Conservation (phyloP, 116 monocot genomes). For the Thalassia testudinum region DNA sequence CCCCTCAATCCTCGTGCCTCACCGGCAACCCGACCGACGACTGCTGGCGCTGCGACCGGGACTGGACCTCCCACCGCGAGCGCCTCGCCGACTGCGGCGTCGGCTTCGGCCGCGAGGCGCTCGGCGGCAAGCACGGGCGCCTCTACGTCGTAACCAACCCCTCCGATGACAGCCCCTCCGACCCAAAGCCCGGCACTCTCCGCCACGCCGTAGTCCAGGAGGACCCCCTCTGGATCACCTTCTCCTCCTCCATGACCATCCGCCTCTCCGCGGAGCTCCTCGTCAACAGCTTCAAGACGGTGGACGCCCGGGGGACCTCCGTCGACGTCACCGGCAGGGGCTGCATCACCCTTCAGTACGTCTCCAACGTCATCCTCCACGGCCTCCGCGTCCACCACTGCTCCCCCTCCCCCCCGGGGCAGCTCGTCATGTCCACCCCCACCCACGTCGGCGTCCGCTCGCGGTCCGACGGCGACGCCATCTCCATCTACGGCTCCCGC, state of each 20-base stretch:
- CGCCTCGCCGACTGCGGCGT: conserved; percentile 59
- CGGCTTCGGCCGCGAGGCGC: conserved; percentile 15
- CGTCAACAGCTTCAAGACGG: conserved; percentile 28
- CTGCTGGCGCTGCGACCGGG: conserved; percentile 71
- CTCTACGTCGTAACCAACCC: conserved; percentile 15
- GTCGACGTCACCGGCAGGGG: conserved; percentile 14
- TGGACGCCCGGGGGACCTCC: conserved; percentile 20
- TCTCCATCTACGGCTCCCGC: conserved; percentile 20
- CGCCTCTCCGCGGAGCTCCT: conserved; percentile 21
- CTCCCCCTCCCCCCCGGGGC: conserved; percentile 1
- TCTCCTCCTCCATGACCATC: conserved; percentile 19
- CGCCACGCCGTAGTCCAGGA: conserved; percentile 20
- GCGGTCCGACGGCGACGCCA: conserved; percentile 25
- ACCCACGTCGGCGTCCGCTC: conserved; percentile 8
- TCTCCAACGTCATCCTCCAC: conserved; percentile 27
- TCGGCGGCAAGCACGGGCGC: conserved; percentile 13
- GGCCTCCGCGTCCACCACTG: conserved; percentile 17
- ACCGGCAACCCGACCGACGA: conserved; percentile 87
- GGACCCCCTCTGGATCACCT: conserved; percentile 19
- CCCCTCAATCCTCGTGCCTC: conserved; percentile 17
- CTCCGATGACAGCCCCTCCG: conserved; percentile 8
- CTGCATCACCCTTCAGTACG: conserved; percentile 15
- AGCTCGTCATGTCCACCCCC: conserved; percentile 8
- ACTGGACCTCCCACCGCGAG: conserved; percentile 45
- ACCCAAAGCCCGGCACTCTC: conserved; percentile 20